phyloP scores from a whole-genome alignment of 371 early-diverging fungal species.

The Zopfochytrium polystomum region DNA sequence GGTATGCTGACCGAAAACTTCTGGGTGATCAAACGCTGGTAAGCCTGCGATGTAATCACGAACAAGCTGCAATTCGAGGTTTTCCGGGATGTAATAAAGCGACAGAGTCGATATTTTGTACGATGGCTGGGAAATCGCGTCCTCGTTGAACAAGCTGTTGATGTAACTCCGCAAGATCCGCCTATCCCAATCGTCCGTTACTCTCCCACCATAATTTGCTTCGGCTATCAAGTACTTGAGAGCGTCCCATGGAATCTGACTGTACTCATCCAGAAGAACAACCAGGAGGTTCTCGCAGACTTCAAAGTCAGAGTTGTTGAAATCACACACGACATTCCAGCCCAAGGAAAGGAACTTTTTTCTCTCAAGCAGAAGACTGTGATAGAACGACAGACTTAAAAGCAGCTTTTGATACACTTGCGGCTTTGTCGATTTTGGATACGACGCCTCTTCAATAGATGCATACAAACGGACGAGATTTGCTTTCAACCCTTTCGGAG shows the following conservation, averaged over 20 bases:
- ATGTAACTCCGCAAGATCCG: slow-evolving; percentile 46
- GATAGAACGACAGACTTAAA: slow-evolving; percentile 58
- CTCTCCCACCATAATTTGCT: slow-evolving; percentile 62
- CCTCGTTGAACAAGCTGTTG: slow-evolving; percentile 46
- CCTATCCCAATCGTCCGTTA: slow-evolving; percentile 61
- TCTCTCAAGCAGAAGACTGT: slow-evolving; percentile 61
- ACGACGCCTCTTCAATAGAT: slow-evolving; percentile 63
- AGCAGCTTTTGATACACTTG: slow-evolving; percentile 59
- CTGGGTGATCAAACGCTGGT: slow-evolving; percentile 48
- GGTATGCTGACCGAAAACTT: slow-evolving; percentile 57
- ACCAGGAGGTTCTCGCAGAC: slow-evolving; percentile 61
- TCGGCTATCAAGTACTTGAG: slow-evolving; percentile 64
- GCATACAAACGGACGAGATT: slow-evolving; percentile 61
- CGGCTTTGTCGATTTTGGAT: slow-evolving; percentile 57
- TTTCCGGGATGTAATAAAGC: slow-evolving; percentile 48
- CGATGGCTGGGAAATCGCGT: slow-evolving; percentile 40
- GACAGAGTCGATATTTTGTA: slow-evolving; percentile 42
- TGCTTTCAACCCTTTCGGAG: slow-evolving; percentile 63
- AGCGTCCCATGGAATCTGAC: slow-evolving; percentile 53
- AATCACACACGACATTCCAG: slow-evolving; percentile 68
- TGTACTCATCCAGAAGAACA: slow-evolving; percentile 61
- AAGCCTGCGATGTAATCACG: slow-evolving; percentile 46
- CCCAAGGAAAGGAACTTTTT: slow-evolving; percentile 63
- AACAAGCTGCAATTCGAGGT: slow-evolving; percentile 29
- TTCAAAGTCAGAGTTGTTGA: slow-evolving; percentile 62